Evolutionary conservation across 768 basidiomycete genomes (phyloP), one percentile per base, ranked within the genome.

Genomic region (Rhizopogon vulgaris): DNA sequence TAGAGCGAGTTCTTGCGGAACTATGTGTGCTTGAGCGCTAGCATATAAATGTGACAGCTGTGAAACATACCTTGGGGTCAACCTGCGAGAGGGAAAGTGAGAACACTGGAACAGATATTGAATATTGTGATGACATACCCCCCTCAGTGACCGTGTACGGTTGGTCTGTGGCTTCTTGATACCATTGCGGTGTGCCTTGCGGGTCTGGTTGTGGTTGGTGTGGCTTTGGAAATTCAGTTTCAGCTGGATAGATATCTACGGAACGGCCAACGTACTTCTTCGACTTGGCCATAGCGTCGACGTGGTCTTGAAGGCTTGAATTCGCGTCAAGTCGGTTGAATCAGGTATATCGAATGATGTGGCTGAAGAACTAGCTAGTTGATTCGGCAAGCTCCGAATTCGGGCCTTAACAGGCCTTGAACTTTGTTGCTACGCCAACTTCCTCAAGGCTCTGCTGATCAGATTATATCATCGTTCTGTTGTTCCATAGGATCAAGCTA

Each of bases 111-210:
- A 37, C 17, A 51, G 51, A 49, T 24, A 51, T 32, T 39, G 52
- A 52, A 51, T 57, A 40, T 38, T 2, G 25, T 38, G 15, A 40
- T 49, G 5, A 87, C 91, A 57, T 80, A 97, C 95, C 81, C 94
- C 94, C 76, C 83, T 92, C 78, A 89, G 63, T 36, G 90, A 94
- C 60, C 85, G 80, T 60, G 87, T 81, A 63, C 84, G 80, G 68
- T 81, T 76, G 53, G 80, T 77, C 70, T 77, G 73, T 49, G 91
- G 87, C 70, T 78, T 82, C 77, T 88, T 92, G 78, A 97, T 95
- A 66, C 94, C 95, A 78, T 98, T 98, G 59, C 89, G 83, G 79
- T 98, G 95, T 59, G 95, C 93, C 83, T 96, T 97, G 73, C 83
- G 84, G 79, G 63, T 91, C 77, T 96, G 93, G 79, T 95, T 96